These are phyloP conservation scores for Tricholoma matsutake DNA, from an alignment of 768 basidiomycete genomes.

Conservation along the genomic window DNA sequence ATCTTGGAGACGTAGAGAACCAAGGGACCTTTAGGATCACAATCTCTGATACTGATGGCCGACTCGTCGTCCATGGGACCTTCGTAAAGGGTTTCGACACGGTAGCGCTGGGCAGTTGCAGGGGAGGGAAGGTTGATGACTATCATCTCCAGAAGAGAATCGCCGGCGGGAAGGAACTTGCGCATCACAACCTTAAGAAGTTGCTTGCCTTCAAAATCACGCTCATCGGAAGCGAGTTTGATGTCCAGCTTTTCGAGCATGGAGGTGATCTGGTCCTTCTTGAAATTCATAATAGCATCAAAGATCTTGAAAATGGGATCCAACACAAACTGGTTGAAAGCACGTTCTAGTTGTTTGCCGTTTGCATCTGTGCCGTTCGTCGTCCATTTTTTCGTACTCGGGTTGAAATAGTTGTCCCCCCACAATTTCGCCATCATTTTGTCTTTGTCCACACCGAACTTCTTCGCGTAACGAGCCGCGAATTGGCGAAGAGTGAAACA, in stretches of 20 bases:
- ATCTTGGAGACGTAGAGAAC: constrained; percentile 99
- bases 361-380: constrained; percentile 71
- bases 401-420: constrained; percentile 99
- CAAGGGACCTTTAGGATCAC: constrained; percentile 93
- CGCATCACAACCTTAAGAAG: constrained; percentile 98
- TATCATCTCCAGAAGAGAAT: constrained; percentile 99
- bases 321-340: constrained; percentile 97
- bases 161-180: constrained; percentile 99
- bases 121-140: constrained; percentile 99
- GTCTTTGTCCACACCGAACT: constrained; percentile 97
- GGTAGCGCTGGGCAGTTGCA: constrained; percentile 94
- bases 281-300: constrained; percentile 98
- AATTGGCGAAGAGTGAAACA: constrained; percentile 99
- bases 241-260: constrained; percentile 98
- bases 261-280: constrained; percentile 79
- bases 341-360: constrained; percentile 93
- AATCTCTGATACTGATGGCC: constrained; percentile 97
- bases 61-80: constrained; percentile 99
- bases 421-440: constrained; percentile 98
- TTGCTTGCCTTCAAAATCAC: constrained; percentile 91
- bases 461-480: constrained; percentile 91
- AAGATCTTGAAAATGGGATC: constrained; percentile 99
- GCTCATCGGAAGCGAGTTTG: constrained; percentile 83
- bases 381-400: constrained; percentile 93
- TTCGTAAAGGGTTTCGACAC: constrained; percentile 99